Evolutionary conservation across 345 rosid genomes (phyloP).

Genomic region (Syzygium jambos): DNA sequence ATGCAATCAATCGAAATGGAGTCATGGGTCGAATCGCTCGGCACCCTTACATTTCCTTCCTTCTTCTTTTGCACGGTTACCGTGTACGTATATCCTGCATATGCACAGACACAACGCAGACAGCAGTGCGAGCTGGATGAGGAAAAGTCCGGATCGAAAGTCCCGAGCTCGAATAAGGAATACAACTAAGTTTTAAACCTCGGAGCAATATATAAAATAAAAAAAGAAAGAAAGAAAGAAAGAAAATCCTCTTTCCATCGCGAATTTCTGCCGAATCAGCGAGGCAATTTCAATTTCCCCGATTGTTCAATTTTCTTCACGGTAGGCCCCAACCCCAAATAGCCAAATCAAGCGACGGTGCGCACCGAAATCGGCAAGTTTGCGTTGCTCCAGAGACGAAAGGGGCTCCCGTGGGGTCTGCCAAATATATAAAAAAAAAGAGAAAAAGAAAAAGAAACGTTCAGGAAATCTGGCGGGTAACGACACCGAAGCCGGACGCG

Average conservation of each 20-base stretch:
- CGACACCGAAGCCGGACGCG: background rate
- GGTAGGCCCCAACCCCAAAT: background rate
- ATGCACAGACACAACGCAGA: background rate
- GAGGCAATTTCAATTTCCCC: background rate
- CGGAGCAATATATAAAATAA: rapidly evolving
- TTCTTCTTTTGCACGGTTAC: rapidly evolving
- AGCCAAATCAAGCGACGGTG: background rate
- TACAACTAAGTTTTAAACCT: rapidly evolving
- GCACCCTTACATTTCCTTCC: background rate
- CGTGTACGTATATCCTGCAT: rapidly evolving
- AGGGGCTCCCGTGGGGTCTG: background rate
- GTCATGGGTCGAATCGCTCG: background rate
- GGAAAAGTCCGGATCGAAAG: background rate
- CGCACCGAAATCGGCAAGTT: background rate
- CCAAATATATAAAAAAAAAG: too few species aligned
- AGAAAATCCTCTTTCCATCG: background rate
- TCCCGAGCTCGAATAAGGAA: background rate
- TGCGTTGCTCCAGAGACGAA: background rate
- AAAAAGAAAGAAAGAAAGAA: too few species aligned
- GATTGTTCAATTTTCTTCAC: background rate
- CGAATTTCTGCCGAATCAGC: background rate
- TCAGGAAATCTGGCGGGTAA: background rate
- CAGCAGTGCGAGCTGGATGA: rapidly evolving
- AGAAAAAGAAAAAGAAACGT: too few species aligned
- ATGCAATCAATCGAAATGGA: background rate